A percentile compares a stretch with the other conserved stretches of the same genome.
phyloP scores from a whole-genome alignment of 2,329 filamentous ascomycete species.

The Trichoderma sp. region DNA sequence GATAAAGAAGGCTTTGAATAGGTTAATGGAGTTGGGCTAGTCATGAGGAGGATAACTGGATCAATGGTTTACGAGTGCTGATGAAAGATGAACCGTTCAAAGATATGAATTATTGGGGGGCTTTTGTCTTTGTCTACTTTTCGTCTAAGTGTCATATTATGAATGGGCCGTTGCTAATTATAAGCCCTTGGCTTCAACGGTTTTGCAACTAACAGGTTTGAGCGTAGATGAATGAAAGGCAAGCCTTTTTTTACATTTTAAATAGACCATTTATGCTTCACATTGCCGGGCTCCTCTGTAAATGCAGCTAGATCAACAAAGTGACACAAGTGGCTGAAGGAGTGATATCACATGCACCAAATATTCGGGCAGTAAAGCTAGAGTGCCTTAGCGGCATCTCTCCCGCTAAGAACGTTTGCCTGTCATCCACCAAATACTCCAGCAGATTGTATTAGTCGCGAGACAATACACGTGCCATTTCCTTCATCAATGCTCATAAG shows the following conservation, averaged over 20 bases:
- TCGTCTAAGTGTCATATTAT: not conserved
- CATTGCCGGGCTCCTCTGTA: not conserved
- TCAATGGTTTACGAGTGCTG: not conserved
- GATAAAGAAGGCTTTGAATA: slow-evolving; percentile 50
- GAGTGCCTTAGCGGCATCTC: slow-evolving; percentile 3
- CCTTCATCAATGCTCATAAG: not conserved
- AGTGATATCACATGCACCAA: slow-evolving; percentile 11
- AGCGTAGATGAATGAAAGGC: slow-evolving; percentile 5
- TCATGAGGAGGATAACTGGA: not conserved
- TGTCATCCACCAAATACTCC: slow-evolving; percentile 1
- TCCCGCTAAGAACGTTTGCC: not conserved
- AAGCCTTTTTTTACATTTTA: not conserved
- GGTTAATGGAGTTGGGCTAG: slow-evolving; percentile 32
- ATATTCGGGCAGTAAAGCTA: slow-evolving; percentile 15
- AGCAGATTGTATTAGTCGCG: not conserved
- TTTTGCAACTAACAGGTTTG: not conserved
- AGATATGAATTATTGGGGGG: not conserved
- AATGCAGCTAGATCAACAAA: not conserved
- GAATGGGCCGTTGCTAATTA: not conserved
- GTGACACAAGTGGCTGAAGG: not conserved
- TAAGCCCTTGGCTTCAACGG: not conserved
- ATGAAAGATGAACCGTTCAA: not conserved
- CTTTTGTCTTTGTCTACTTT: not conserved
- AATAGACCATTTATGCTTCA: not conserved
- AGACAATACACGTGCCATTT: not conserved